Evolutionary conservation across 2,329 filamentous ascomycete species (phyloP).

Genomic region (Pseudogymnoascus sp.): DNA sequence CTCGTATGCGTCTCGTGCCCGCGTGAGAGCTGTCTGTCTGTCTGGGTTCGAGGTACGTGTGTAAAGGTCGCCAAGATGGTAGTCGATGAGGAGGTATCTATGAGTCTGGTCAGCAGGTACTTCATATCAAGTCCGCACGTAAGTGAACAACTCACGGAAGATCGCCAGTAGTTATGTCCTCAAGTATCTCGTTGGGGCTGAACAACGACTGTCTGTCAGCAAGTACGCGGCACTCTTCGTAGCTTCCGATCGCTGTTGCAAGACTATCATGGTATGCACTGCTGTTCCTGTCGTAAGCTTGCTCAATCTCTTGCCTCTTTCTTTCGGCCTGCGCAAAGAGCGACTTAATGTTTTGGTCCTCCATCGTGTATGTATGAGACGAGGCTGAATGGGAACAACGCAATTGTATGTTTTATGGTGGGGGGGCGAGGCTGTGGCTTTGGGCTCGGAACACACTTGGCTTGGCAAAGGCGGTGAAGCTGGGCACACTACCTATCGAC

Average conservation of each 20-base stretch:
- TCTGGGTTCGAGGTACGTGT: slow-evolving; percentile 57
- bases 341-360: slow-evolving; percentile 38
- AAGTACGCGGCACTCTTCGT: slow-evolving; percentile 64
- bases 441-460: neutral
- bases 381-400: neutral
- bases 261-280: slow-evolving; percentile 62
- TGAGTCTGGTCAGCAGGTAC: slow-evolving; percentile 20
- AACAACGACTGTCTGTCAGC: slow-evolving; percentile 71
- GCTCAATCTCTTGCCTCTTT: slow-evolving; percentile 50
- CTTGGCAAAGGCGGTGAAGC: slow-evolving; percentile 7
- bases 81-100: slow-evolving; percentile 69
- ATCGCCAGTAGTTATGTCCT: slow-evolving; percentile 79
- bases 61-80: slow-evolving; percentile 70
- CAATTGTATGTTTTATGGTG: slow-evolving; percentile 7
- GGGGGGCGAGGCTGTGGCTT: slow-evolving; percentile 9
- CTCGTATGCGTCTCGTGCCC: slow-evolving; percentile 66
- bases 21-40: slow-evolving; percentile 54
- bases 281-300: slow-evolving; percentile 56
- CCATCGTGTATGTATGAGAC: slow-evolving; percentile 38
- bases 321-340: slow-evolving; percentile 49
- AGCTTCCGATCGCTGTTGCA: slow-evolving; percentile 57
- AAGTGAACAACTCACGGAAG: slow-evolving; percentile 52
- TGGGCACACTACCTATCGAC: neutral
- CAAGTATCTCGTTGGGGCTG: slow-evolving; percentile 79
- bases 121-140: neutral